Base-by-base conservation (phyloP, 495 filamentous ascomycete genomes). In the Lineolata rhizophorae region DNA sequence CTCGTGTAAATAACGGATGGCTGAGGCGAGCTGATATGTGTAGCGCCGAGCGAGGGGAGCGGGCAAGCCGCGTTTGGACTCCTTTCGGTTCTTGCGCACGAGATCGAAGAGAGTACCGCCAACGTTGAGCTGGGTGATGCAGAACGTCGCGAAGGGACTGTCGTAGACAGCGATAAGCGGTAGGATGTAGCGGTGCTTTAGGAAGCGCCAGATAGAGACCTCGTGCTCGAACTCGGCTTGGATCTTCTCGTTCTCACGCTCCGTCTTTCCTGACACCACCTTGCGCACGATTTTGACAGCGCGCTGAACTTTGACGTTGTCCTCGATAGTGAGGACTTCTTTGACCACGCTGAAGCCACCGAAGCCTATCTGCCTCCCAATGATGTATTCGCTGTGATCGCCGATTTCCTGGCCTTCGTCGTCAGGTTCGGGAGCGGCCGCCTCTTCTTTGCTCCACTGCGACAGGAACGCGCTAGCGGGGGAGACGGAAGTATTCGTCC, bases 201-300 rank as follows among this genome's bases (percentile, higher is more conserved):
- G 55, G 37, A 63, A 71, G 18, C 74, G 56, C 75, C 75, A 81
- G 10, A 81, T 58, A 16, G 60, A 55, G 16, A 80, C 65, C 49
- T 81, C 75, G 37, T 76, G 74, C 37, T 78, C 74, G 35, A 81
- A 78, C 36, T 76, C 67, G 3, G 70, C 67, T 40, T 79, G 75
- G 14, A 73, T 54, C 36, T 63, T 59, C 17, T 81, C 75, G 35
- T 77, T 77, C 41, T 78, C 71, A 18, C 42, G 46, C 38, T 71
- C 70, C 18, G 56, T 61, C 38, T 60, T 63, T 20, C 60, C 64
- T 5, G 51, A 39, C 8, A 70, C 49, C 18, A 64, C 57, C 40
- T 75, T 76, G 30, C 64, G 68, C 4, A 81, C 73, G 38, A 81
- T 73, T 44, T 81, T 81, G 35, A 80, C 75, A 0, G 75, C 75